Evolutionary conservation across 352 stramenopile genomes (phyloP).

Genomic region (Phytophthora pini): DNA sequence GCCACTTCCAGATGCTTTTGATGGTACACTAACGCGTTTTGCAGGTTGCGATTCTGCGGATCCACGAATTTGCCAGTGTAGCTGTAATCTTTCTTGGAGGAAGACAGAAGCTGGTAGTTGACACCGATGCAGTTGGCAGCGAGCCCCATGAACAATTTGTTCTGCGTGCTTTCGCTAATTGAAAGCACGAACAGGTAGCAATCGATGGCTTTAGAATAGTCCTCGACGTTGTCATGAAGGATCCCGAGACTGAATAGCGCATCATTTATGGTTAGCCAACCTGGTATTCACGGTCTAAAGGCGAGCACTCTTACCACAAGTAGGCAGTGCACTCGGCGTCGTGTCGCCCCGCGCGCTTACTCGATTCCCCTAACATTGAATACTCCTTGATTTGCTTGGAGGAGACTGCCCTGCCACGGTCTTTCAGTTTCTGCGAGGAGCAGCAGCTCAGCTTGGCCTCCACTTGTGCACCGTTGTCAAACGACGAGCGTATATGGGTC

Average conservation of each 20-base stretch:
- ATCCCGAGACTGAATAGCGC: constrained; percentile 63
- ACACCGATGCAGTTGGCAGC: constrained; percentile 91
- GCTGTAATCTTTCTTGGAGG: constrained; percentile 56
- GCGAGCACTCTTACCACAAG: constrained; percentile 57
- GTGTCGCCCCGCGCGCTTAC: constrained; percentile 81
- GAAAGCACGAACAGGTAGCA: constrained; percentile 87
- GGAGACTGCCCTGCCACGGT: constrained; percentile 63
- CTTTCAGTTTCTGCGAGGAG: constrained; percentile 68
- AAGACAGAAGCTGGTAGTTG: constrained; percentile 84
- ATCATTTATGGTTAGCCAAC: too few species aligned
- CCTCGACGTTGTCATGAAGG: constrained; percentile 88
- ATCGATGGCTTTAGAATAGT: constrained; percentile 85
- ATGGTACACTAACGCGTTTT: constrained; percentile 69
- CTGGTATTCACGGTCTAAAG: too few species aligned
- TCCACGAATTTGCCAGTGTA: constrained; percentile 84
- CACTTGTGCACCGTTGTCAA: constrained; percentile 57
- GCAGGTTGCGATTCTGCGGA: constrained; percentile 48
- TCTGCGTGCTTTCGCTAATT: constrained; percentile 84
- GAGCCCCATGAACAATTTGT: constrained; percentile 76
- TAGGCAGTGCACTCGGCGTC: constrained; percentile 87
- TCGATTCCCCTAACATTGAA: constrained; percentile 82
- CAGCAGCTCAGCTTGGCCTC: constrained; percentile 60
- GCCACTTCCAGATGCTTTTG: constrained; percentile 78
- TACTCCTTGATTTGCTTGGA: constrained; percentile 86
- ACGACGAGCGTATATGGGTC: constrained; percentile 48